Percentiles rank a stretch among this genome's conserved stretches.
These are phyloP conservation scores for Aspergillus calidoustus DNA, from an alignment of 2,329 filamentous ascomycete genomes.

Conservation along the genomic window DNA sequence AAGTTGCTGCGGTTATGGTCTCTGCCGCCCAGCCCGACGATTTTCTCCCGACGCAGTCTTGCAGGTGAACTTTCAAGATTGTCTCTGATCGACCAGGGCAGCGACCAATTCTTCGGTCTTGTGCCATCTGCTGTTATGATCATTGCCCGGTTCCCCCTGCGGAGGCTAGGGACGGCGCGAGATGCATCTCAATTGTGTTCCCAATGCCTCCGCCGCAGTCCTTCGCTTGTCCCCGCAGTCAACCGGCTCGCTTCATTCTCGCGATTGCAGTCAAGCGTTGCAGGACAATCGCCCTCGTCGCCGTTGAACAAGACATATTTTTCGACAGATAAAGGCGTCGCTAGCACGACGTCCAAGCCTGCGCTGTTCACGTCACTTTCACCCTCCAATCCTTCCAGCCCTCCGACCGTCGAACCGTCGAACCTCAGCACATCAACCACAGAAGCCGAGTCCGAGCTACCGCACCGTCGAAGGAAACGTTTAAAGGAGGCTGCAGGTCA, in stretches of 20 bases:
- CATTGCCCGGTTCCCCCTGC: constrained; percentile 42
- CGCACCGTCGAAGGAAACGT: constrained; percentile 50
- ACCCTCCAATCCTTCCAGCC: constrained; percentile 26
- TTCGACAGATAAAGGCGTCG: constrained; percentile 38
- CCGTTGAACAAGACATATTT: constrained; percentile 46
- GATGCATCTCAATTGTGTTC: constrained; percentile 39
- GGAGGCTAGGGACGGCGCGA: constrained; percentile 37
- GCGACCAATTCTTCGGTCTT: background rate
- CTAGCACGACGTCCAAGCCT: constrained; percentile 24
- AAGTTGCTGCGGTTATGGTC: constrained; percentile 34
- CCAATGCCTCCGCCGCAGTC: constrained; percentile 37
- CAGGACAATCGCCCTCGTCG: constrained; percentile 31
- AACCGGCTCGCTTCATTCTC: constrained; percentile 40
- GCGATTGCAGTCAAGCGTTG: constrained; percentile 34
- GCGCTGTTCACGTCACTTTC: constrained; percentile 35
- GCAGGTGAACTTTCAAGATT: constrained; percentile 4
- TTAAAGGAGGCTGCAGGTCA: constrained; percentile 39
- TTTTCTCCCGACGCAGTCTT: constrained; percentile 25
- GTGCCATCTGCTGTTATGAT: constrained; percentile 36
- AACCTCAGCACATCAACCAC: constrained; percentile 26
- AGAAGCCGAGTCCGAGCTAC: constrained; percentile 37
- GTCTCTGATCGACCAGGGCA: constrained; percentile 2
- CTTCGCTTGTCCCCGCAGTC: constrained; percentile 25
- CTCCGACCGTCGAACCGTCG: constrained; percentile 20
- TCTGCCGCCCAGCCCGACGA: constrained; percentile 32